Conservation (phyloP, 2,329 filamentous ascomycete genomes). For the Curvularia sp. region DNA sequence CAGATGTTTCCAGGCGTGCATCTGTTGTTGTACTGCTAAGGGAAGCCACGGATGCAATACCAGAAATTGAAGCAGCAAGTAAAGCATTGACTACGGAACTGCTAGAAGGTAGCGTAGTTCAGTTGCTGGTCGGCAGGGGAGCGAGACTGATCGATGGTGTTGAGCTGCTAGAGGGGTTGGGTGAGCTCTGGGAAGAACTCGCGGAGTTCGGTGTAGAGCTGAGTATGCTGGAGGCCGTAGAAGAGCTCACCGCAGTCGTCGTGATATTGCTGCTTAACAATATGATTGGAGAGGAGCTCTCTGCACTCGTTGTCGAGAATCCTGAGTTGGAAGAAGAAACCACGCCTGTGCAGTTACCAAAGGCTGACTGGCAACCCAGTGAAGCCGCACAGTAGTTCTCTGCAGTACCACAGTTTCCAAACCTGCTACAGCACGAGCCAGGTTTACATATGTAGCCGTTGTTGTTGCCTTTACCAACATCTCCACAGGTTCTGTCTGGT, state of each 20-base stretch:
- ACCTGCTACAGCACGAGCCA: constrained; percentile 32
- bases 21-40: background rate
- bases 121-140: background rate
- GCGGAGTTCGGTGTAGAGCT: background rate
- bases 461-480: constrained; percentile 10
- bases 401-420: constrained; percentile 12
- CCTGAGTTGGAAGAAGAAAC: constrained; percentile 2
- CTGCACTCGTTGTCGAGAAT: background rate
- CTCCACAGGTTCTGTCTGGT: constrained; percentile 14
- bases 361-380: constrained; percentile 29
- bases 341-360: constrained; percentile 21
- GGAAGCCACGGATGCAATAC: background rate
- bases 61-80: background rate
- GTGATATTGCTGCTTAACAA: background rate
- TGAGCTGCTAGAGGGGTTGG: background rate
- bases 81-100: background rate
- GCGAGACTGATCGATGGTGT: background rate
- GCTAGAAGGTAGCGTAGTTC: background rate
- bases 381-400: constrained; percentile 26
- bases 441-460: constrained; percentile 45
- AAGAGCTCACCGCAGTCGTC: background rate
- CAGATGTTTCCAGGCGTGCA: background rate
- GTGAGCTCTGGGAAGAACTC: constrained; percentile 1
- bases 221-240: background rate
- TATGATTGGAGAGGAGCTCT: background rate